These are phyloP conservation scores for Acephala macrosclerotiorum DNA, from an alignment of 2,329 filamentous ascomycete genomes.

Conservation along the genomic window DNA sequence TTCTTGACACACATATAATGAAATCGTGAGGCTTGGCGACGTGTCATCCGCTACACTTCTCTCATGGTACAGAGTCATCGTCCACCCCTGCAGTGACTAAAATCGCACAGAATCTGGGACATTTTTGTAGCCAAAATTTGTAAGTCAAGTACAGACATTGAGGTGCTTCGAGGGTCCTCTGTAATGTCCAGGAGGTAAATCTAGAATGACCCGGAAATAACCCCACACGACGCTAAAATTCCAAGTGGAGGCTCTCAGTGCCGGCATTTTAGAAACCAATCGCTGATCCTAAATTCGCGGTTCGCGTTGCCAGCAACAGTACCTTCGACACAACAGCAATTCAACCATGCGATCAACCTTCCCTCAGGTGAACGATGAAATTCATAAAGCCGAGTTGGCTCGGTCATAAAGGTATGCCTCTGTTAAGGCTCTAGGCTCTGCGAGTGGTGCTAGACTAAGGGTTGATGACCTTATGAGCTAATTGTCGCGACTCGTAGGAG, in stretches of 20 bases:
- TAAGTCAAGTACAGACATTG: too few relatives aligned
- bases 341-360: slow-evolving; percentile 40
- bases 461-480: slow-evolving; percentile 29
- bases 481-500: slow-evolving; percentile 61
- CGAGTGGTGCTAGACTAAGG: slow-evolving; percentile 16
- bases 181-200: neutral
- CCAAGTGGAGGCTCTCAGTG: neutral
- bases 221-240: slow-evolving; percentile 12
- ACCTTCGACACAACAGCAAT: slow-evolving; percentile 19
- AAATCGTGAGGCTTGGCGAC: neutral
- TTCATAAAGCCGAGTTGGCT: slow-evolving; percentile 97
- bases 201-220: slow-evolving; percentile 2
- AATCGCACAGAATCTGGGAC: too few relatives aligned
- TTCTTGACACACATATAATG: slow-evolving; percentile 6
- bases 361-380: slow-evolving; percentile 63
- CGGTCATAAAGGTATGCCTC: slow-evolving; percentile 79
- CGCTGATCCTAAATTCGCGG: slow-evolving; percentile 28
- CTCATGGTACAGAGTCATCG: too few relatives aligned
- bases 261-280: slow-evolving; percentile 26
- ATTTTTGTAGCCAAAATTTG: too few relatives aligned
- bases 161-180: too few relatives aligned
- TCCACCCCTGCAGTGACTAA: too few relatives aligned
- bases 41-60: neutral
- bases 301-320: slow-evolving; percentile 13
- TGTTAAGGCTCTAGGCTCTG: slow-evolving; percentile 16